These are phyloP conservation scores for Fraxinus albicans DNA, from an alignment of 305 asterid genomes.

Conservation along the genomic window DNA sequence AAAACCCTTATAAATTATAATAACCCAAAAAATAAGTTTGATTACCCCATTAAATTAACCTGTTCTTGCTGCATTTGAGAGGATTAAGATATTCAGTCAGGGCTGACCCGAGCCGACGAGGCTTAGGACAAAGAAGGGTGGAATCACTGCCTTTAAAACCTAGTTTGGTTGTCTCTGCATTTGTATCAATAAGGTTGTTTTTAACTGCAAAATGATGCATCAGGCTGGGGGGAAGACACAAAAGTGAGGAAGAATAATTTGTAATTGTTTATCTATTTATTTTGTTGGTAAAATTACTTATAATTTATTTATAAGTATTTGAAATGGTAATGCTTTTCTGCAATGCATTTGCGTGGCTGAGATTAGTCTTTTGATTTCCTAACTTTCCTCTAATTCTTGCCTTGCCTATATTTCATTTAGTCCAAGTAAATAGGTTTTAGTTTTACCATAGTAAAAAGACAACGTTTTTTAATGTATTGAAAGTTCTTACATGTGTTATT, in stretches of 20 bases:
- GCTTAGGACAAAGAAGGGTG: constrained; percentile 57
- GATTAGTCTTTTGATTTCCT: constrained; percentile 34
- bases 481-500: no score
- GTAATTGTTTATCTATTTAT: background rate
- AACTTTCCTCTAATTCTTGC: constrained; percentile 32
- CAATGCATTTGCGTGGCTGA: constrained; percentile 35
- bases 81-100: constrained; percentile 46
- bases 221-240: background rate
- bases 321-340: constrained; percentile 11
- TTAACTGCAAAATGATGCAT: constrained; percentile 52
- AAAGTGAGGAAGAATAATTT: background rate
- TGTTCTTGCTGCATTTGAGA: constrained; percentile 28
- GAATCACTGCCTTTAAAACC: constrained; percentile 25
- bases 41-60: constrained; percentile 21
- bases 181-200: constrained; percentile 28
- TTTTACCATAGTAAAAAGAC: background rate
- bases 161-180: constrained; percentile 23
- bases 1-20: background rate
- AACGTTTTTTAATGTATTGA: background rate
- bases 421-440: constrained; percentile 27
- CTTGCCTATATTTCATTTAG: constrained; percentile 39
- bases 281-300: background rate
- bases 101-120: constrained; percentile 46
- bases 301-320: constrained; percentile 23
- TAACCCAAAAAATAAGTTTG: background rate